Evolutionary conservation across 78 protist genomes (phyloP).

Genomic region (Dictyostelium capitatum): DNA sequence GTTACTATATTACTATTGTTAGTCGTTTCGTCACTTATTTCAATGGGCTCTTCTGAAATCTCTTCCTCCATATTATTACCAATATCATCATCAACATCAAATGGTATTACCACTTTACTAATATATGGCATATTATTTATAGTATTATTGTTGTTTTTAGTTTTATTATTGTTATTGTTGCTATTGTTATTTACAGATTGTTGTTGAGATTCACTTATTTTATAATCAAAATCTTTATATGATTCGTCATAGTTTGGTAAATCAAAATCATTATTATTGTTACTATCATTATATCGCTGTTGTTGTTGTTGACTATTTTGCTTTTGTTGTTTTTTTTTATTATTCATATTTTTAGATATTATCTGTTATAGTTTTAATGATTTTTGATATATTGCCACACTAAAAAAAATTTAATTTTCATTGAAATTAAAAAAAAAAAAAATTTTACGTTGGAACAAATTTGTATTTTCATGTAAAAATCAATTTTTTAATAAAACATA

Average conservation of each 20-base stretch:
- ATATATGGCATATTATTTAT: too few species aligned
- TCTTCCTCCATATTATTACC: not conserved
- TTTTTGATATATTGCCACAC: too few species aligned
- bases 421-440: too few species aligned
- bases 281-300: not conserved
- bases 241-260: constrained; percentile 4
- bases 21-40: not conserved
- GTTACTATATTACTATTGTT: not conserved
- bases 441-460: too few species aligned
- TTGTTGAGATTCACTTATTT: constrained; percentile 14
- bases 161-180: not conserved
- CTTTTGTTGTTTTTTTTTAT: too few species aligned
- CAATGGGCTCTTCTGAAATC: not conserved
- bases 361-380: too few species aligned
- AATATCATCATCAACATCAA: not conserved
- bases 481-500: too few species aligned
- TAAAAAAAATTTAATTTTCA: too few species aligned
- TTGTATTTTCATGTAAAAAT: too few species aligned
- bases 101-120: not conserved
- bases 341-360: too few species aligned
- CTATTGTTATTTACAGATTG: constrained; percentile 11
- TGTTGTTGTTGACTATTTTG: too few species aligned
- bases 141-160: not conserved
- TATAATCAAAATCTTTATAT: constrained; percentile 7
- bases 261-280: not conserved